Evolutionary conservation across 805 yeast genomes (phyloP).

Genomic region (Hanseniaspora meyeri): DNA sequence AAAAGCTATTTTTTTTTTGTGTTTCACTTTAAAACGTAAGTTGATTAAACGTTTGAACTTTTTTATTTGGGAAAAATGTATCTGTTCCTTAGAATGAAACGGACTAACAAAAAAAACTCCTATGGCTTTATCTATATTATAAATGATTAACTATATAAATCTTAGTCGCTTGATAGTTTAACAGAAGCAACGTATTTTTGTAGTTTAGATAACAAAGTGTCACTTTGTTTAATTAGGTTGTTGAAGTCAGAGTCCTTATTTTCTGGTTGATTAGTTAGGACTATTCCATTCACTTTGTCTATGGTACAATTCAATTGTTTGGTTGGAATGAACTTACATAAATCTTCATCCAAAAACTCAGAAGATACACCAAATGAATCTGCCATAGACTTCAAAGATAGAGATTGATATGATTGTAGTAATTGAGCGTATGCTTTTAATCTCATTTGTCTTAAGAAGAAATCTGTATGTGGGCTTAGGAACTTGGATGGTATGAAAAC

Average conservation of each 20-base stretch:
- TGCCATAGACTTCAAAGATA: slow-evolving; percentile 87
- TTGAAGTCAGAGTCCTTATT: slow-evolving; percentile 92
- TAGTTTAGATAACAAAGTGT: slow-evolving; percentile 76
- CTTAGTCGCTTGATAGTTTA: slow-evolving; percentile 57
- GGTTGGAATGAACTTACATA: slow-evolving; percentile 82
- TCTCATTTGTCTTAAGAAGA: slow-evolving; percentile 81
- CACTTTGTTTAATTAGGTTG: slow-evolving; percentile 79
- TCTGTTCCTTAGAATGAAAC: background rate
- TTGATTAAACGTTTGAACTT: background rate
- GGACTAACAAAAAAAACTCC: too few species aligned
- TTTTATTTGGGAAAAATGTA: background rate
- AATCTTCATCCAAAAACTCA: slow-evolving; percentile 75
- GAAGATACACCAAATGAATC: slow-evolving; percentile 79
- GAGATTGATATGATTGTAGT: slow-evolving; percentile 83
- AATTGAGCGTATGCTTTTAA: slow-evolving; percentile 89
- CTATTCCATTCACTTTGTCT: slow-evolving; percentile 88
- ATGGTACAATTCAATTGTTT: slow-evolving; percentile 90
- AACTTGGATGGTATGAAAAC: slow-evolving; percentile 55
- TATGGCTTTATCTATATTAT: too few species aligned
- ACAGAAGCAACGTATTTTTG: slow-evolving; percentile 98
- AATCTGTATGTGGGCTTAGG: slow-evolving; percentile 66
- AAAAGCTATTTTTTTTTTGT: background rate
- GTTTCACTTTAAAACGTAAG: background rate
- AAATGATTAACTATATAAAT: too few species aligned
- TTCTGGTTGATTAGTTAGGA: slow-evolving; percentile 92